Evolutionary conservation across 2,329 filamentous ascomycete genomes (phyloP).

Genomic region (Aspergillus niger): DNA sequence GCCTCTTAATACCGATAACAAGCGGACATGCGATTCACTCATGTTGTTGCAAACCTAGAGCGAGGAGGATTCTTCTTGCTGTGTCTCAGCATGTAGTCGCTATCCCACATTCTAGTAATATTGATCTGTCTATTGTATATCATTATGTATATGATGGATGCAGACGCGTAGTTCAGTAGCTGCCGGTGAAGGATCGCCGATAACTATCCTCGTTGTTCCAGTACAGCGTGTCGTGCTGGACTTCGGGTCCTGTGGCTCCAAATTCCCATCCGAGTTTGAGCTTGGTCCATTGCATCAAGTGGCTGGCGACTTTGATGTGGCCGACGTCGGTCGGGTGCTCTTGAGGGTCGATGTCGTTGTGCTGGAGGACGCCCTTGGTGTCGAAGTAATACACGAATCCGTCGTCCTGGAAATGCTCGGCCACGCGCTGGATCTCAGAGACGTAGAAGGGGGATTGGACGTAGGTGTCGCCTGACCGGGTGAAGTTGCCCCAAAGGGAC

Average conservation of each 20-base stretch:
- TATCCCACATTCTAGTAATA: conserved; percentile 14
- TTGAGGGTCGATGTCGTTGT: conserved; percentile 62
- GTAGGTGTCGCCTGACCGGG: conserved; percentile 54
- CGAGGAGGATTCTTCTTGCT: not conserved
- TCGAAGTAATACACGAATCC: conserved; percentile 64
- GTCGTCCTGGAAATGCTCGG: conserved; percentile 53
- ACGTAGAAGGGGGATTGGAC: conserved; percentile 51
- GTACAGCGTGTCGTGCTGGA: conserved; percentile 53
- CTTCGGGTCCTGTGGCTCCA: conserved; percentile 55
- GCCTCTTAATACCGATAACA: conserved; percentile 23
- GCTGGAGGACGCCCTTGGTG: conserved; percentile 61
- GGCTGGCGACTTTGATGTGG: conserved; percentile 62
- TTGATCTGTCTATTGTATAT: not conserved
- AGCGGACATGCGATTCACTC: conserved; percentile 8
- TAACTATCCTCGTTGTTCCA: conserved; percentile 56
- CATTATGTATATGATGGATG: not conserved
- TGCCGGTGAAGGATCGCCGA: conserved; percentile 22
- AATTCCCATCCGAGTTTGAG: conserved; percentile 60
- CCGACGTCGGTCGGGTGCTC: conserved; percentile 65
- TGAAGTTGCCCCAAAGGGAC: conserved; percentile 60
- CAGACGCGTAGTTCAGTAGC: not conserved
- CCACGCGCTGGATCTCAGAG: conserved; percentile 54
- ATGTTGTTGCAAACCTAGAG: conserved; percentile 8
- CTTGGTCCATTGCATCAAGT: conserved; percentile 60
- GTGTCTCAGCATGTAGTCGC: conserved; percentile 15